A percentile compares a stretch with the other conserved stretches of the same genome.
Conservation (phyloP, 148 eudicot genomes). For the Silene uniflora region DNA sequence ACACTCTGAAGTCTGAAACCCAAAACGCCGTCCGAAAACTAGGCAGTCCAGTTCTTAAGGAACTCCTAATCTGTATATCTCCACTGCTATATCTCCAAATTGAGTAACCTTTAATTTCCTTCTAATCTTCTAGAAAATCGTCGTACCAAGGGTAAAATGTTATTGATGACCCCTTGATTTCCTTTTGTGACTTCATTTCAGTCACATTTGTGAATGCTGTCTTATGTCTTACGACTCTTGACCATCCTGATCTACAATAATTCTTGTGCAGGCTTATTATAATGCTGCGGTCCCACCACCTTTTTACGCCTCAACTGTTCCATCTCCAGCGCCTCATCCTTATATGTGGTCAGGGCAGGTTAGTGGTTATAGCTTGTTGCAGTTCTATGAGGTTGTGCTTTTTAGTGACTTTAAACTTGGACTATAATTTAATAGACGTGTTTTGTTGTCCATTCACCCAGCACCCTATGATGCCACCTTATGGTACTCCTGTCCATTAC, state of each 20-base stretch:
- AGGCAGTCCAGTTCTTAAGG: too few species aligned
- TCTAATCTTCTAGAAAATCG: not conserved
- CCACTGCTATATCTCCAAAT: not conserved
- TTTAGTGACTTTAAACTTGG: not conserved
- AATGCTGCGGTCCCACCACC: constrained; percentile 63
- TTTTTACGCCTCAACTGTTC: constrained; percentile 66
- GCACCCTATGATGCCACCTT: constrained; percentile 73
- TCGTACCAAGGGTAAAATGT: not conserved
- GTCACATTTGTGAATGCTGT: not conserved
- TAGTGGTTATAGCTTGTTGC: constrained; percentile 12
- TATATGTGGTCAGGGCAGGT: constrained; percentile 88
- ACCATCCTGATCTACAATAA: constrained; percentile 1
- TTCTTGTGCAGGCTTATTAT: constrained; percentile 59
- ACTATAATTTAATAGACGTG: constrained; percentile 2
- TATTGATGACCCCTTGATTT: not conserved
- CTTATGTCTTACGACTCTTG: not conserved
- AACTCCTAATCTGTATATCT: too few species aligned
- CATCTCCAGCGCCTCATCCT: constrained; percentile 75
- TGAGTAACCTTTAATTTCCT: not conserved
- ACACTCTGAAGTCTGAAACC: not conserved
- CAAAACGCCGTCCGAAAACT: too few species aligned
- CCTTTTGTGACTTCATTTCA: not conserved
- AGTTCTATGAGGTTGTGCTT: not conserved
- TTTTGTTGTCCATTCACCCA: constrained; percentile 24
- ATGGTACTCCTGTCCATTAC: constrained; percentile 89